These are phyloP conservation scores for Nematocida ausubeli DNA, from an alignment of 371 early-diverging fungal genomes.

Conservation along the genomic window DNA sequence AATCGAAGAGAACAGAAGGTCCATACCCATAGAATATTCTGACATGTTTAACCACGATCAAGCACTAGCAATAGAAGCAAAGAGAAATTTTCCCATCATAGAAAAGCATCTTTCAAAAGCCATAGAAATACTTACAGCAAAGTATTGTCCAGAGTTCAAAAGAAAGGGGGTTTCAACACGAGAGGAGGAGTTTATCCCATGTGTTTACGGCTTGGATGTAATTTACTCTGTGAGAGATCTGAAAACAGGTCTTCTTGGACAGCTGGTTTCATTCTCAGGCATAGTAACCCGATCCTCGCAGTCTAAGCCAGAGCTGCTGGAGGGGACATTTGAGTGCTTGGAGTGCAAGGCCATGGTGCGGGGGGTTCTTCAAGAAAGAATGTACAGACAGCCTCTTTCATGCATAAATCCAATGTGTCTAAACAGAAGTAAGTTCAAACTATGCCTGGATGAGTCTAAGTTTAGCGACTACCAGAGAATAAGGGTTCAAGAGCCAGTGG, in stretches of 20 bases:
- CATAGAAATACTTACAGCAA: slow-evolving; percentile 20
- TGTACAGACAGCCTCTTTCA: slow-evolving; percentile 87
- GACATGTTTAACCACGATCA: slow-evolving; percentile 32
- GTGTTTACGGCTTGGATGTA: slow-evolving; percentile 54
- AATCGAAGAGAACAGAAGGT: slow-evolving; percentile 56
- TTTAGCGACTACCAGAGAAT: slow-evolving; percentile 97
- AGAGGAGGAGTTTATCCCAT: slow-evolving; percentile 45
- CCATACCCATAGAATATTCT: slow-evolving; percentile 13
- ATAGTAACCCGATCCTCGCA: slow-evolving; percentile 95
- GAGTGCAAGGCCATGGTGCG: slow-evolving; percentile 78
- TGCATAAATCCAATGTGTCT: slow-evolving; percentile 82
- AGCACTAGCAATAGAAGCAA: slow-evolving; percentile 19
- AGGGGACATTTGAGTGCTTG: slow-evolving; percentile 82
- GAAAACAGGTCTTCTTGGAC: slow-evolving; percentile 77
- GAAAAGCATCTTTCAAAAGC: slow-evolving; percentile 17
- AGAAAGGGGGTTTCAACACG: slow-evolving; percentile 18
- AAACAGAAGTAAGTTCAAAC: slow-evolving; percentile 77
- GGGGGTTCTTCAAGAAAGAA: slow-evolving; percentile 86
- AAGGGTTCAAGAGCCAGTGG: slow-evolving; percentile 79
- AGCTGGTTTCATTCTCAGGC: slow-evolving; percentile 79
- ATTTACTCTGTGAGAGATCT: slow-evolving; percentile 73
- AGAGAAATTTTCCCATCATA: slow-evolving; percentile 8
- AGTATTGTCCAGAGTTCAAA: slow-evolving; percentile 46
- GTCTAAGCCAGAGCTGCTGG: slow-evolving; percentile 88
- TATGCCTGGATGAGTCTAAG: slow-evolving; percentile 76